A percentile compares a stretch with the other conserved stretches of the same genome.
phyloP scores from a whole-genome alignment of 2,329 filamentous ascomycete species.

The Aspergillus quadrilineatus region DNA sequence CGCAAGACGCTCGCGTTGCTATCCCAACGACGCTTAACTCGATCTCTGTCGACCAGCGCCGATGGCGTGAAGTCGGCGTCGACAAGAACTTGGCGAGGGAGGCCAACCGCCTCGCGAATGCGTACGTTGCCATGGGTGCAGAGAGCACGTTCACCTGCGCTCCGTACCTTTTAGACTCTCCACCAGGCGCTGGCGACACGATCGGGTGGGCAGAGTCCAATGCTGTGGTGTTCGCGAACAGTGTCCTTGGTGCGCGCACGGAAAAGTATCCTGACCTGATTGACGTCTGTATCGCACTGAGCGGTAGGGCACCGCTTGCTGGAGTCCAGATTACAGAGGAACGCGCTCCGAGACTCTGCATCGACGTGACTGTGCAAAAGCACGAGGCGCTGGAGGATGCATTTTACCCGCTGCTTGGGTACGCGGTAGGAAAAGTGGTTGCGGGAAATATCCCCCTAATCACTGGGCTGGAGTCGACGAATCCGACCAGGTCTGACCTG shows the following conservation, averaged over 20 bases:
- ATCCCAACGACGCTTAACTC: constrained; percentile 47
- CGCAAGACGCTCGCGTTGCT: constrained; percentile 36
- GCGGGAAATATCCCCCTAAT: constrained; percentile 37
- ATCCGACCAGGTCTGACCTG: constrained; percentile 31
- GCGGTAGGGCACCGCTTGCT: constrained; percentile 36
- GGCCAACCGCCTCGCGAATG: constrained; percentile 36
- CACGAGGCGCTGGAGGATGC: constrained; percentile 31
- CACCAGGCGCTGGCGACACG: no score
- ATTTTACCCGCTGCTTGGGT: constrained; percentile 43
- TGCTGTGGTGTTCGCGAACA: constrained; percentile 49
- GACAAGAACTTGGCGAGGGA: constrained; percentile 30
- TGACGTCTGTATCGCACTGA: constrained; percentile 47
- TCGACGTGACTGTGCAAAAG: background rate
- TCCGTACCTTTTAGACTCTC: no score
- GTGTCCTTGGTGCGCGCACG: constrained; percentile 46
- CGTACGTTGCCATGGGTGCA: constrained; percentile 46
- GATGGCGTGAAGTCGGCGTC: constrained; percentile 42
- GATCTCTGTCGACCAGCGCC: constrained; percentile 44
- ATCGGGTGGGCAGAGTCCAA: constrained; percentile 50
- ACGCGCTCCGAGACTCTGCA: constrained; percentile 14
- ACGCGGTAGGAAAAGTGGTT: constrained; percentile 34
- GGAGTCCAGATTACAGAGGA: constrained; percentile 26
- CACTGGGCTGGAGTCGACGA: constrained; percentile 30
- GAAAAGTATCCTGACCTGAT: constrained; percentile 50
- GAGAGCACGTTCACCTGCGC: constrained; percentile 18